Evolutionary conservation across 2,329 filamentous ascomycete genomes (phyloP).

Genomic region (Furcasterigmium furcatum): DNA sequence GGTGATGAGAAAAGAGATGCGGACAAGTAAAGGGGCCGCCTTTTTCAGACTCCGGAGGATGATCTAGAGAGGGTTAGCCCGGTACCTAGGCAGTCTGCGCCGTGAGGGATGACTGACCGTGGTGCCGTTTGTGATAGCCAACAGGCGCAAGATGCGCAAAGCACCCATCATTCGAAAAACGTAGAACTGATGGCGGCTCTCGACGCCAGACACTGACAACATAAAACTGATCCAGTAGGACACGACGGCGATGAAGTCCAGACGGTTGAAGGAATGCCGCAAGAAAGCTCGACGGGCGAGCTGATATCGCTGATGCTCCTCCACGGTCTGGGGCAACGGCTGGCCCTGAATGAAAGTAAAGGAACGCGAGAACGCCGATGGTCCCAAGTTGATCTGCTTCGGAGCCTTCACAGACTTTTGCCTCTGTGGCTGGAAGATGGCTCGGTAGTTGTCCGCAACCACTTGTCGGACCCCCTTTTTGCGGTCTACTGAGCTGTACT

Average conservation of each 20-base stretch:
- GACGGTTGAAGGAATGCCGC: constrained; percentile 90
- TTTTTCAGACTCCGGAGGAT: constrained; percentile 95
- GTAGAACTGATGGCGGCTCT: constrained; percentile 70
- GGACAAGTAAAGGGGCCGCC: constrained; percentile 83
- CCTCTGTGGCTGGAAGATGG: constrained; percentile 78
- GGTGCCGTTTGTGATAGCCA: constrained; percentile 90
- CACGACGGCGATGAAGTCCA: constrained; percentile 93
- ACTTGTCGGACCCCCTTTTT: constrained; percentile 71
- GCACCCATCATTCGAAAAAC: constrained; percentile 97
- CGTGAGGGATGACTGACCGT: constrained; percentile 57
- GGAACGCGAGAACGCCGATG: constrained; percentile 69
- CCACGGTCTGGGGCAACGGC: constrained; percentile 58
- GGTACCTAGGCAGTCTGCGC: too few species aligned
- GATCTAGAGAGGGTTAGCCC: constrained; percentile 49
- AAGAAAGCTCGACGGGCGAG: constrained; percentile 89
- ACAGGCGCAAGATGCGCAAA: constrained; percentile 84
- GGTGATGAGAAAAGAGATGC: constrained; percentile 88
- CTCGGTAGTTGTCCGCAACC: constrained; percentile 71
- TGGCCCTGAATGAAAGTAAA: constrained; percentile 73
- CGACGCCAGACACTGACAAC: constrained; percentile 66
- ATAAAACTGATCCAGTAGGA: constrained; percentile 91
- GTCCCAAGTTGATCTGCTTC: constrained; percentile 41
- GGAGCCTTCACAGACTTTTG: constrained; percentile 62
- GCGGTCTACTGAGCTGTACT: constrained; percentile 88
- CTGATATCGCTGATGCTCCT: constrained; percentile 78